Base-by-base conservation (phyloP, 1,284 basidiomycete genomes). In the Cryptococcus sp. region DNA sequence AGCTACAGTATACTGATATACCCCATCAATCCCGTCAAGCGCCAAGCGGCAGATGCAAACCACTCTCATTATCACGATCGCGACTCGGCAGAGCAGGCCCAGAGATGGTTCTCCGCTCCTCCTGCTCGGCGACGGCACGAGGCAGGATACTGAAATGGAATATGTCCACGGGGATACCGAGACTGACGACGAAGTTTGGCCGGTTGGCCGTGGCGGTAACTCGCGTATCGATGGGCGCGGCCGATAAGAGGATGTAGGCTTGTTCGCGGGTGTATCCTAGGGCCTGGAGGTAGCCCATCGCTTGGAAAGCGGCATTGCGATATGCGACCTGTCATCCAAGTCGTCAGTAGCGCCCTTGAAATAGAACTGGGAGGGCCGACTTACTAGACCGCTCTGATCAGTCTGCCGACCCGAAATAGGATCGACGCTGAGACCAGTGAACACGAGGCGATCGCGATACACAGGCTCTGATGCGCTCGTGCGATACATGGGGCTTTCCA, bases 261-360 rank as follows among this genome's bases (percentile, higher is more conserved):
- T 90, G 90, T 80, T 85, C 78, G n/a, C 72, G 61, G 1, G 73
- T 74, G 66, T 77, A 80, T 7, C 78, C 78, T 42, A 77, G 64
- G 53, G 72, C 69, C 47, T 60, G 81, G 44, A 91, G 79, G 73
- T 91, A 91, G 3, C 84, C 82, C 61, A 91, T 90, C 6, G 86
- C 84, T 64, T 89, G 89, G 53, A 88, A 77, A 0, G 88, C 87
- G 6, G 89, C 89, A 71, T 89, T 87, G 71, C 89, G 89, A 74
- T 88, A 90, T 38, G 61, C 54, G 15, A 59, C 5, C 57, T 59
- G 46, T 22, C 6, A 6, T 19, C n/a, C 22, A 7, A 45, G 1
- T 11, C 8, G 19, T n/a, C 15, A 47, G 38, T 46, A 41, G 35
- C 19, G 16, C 11, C 25, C 47, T 16, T 6, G 16, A 23, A 46